Evolutionary conservation across 1,284 basidiomycete genomes (phyloP), one percentile per base, ranked within the genome.

Genomic region (Somion occarium): DNA sequence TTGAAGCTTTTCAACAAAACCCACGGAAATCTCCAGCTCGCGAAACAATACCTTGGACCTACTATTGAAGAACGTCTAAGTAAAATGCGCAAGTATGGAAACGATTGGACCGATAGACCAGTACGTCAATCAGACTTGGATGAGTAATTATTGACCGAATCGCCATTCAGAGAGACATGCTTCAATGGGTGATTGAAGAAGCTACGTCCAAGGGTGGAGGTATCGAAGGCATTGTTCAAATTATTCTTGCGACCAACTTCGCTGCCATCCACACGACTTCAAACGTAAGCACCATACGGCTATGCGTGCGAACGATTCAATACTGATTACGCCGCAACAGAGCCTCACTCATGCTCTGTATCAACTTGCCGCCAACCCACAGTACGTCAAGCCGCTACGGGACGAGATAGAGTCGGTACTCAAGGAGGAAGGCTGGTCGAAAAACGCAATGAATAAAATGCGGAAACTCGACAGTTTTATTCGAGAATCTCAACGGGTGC

Each of bases 381-480:
- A 45, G 12, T 44, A 30, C 13, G 27, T 38, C n/a, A 13, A 18
- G 5, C 49, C 49, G 2, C 20, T 50, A 15, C 49, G 49, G 15
- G 25, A 44, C 20, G 49, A 50, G 22, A 18, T 50, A 7, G 43
- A 44, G 3, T n/a, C 49, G 9, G 61, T 71, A 3, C 50, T 73
- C 9, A 51, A 54, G 1, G 59, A 63, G 34, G 68, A 75, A 12
- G 75, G 76, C 0, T 76, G 75, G 72, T 72, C 70, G 1, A 77
- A 76, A 56, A 56, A 55, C 0, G 65, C 70, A 0, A 61, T 80
- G 48, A 59, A 56, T 9, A 74, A 72, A 45, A 69, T 79, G 70
- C 59, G 61, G 48, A 74, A 74, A 49, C 54, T 79, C 20, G 77
- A 80, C 54, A 79, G 76, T 52, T 77, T 79, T 57, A 54, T 80